A percentile compares a stretch with the other conserved stretches of the same genome.
Evolutionary conservation across 169 alveolate species (phyloP).

Genomic region (Babesia ovata): DNA sequence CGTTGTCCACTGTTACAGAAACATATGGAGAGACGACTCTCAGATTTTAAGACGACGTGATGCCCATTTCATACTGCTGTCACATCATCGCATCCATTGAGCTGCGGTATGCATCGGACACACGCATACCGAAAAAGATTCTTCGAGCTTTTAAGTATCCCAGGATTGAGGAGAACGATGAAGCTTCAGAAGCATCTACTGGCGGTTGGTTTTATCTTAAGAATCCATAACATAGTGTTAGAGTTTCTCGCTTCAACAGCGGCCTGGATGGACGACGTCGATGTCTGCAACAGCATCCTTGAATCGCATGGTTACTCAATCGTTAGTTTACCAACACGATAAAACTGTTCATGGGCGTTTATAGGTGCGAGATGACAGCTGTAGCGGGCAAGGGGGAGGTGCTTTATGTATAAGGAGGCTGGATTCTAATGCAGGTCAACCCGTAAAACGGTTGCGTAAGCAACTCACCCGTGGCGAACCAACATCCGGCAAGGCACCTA

Average conservation of each 20-base stretch:
- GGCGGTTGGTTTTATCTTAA: slow-evolving; percentile 1
- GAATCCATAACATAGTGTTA: too few species aligned
- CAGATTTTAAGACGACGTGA: neutral
- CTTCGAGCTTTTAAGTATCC: slow-evolving; percentile 58
- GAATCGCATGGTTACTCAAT: slow-evolving; percentile 24
- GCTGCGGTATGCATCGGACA: slow-evolving; percentile 48
- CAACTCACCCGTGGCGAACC: neutral
- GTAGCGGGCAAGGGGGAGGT: neutral
- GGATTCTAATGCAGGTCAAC: neutral
- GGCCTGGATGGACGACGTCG: slow-evolving; percentile 1
- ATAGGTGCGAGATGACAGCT: slow-evolving; percentile 6
- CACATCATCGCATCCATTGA: slow-evolving; percentile 57
- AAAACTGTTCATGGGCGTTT: neutral
- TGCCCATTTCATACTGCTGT: slow-evolving; percentile 67
- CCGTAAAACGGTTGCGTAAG: neutral
- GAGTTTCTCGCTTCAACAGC: too few species aligned
- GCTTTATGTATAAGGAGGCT: neutral
- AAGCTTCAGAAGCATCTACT: neutral
- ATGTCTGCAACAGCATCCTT: slow-evolving; percentile 23
- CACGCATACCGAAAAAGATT: slow-evolving; percentile 37
- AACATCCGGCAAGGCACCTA: neutral
- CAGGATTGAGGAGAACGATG: slow-evolving; percentile 15
- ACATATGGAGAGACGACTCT: neutral
- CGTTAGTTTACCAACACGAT: neutral
- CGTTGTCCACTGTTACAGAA: neutral